Percentiles rank a stretch among this genome's conserved stretches.
These are phyloP conservation scores for Tulasnella sp. DNA, from an alignment of 768 basidiomycete species.

Conservation along the genomic window DNA sequence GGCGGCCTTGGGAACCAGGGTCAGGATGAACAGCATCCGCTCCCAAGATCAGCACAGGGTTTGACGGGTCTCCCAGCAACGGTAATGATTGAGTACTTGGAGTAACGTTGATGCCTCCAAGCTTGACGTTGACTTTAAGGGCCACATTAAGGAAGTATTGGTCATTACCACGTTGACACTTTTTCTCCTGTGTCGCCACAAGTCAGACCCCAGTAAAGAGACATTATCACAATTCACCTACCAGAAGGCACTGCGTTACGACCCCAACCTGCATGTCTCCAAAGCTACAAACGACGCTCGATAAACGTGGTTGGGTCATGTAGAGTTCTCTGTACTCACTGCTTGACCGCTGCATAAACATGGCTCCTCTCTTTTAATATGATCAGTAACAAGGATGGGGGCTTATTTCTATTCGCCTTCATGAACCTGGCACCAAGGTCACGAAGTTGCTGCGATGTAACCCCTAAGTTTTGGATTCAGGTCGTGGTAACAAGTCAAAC, in stretches of 20 bases:
- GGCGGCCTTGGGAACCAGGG: conserved; percentile 61
- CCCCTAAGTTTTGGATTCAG: too few species aligned
- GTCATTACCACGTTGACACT: conserved; percentile 2
- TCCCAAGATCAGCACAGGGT: conserved; percentile 72
- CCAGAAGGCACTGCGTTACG: conserved; percentile 56
- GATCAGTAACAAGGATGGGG: conserved; percentile 43
- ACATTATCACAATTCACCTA: background rate
- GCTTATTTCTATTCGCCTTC: background rate
- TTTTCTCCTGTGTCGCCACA: conserved; percentile 1
- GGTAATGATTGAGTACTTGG: conserved; percentile 55
- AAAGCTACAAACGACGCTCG: conserved; percentile 36
- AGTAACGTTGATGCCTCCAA: conserved; percentile 70
- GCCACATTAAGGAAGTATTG: conserved; percentile 8
- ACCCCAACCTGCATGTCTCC: conserved; percentile 61
- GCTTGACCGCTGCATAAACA: conserved; percentile 64
- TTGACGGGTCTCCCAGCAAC: conserved; percentile 50
- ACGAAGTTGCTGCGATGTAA: too few species aligned
- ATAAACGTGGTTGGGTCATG: background rate
- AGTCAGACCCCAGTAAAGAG: background rate
- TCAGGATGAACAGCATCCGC: conserved; percentile 41
- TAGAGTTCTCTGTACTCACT: conserved; percentile 34
- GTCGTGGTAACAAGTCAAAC: too few species aligned
- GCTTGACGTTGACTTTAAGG: conserved; percentile 64
- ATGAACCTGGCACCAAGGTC: background rate
- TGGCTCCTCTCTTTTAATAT: conserved; percentile 59